Conservation (phyloP, 495 filamentous ascomycete genomes). For the Tuber umbilicatum region DNA sequence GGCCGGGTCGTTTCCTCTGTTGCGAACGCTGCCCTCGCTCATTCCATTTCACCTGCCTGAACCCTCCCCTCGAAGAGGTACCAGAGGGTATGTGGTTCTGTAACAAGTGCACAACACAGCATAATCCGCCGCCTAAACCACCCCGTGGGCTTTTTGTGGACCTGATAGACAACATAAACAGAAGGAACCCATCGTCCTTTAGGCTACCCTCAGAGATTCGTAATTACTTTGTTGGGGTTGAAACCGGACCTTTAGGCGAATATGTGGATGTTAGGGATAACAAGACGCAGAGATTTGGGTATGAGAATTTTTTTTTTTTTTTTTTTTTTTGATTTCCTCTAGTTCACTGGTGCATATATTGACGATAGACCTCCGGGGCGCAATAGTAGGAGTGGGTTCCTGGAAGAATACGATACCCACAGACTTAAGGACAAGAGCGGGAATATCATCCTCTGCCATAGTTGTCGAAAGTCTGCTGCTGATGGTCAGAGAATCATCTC, state of each 20-base stretch:
- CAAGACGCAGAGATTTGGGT: slow-evolving; percentile 34
- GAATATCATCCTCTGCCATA: slow-evolving; percentile 62
- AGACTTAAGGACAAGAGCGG: slow-evolving; percentile 61
- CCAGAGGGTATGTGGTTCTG: slow-evolving; percentile 79
- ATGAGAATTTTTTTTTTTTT: slow-evolving; percentile 7
- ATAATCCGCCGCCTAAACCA: slow-evolving; percentile 43
- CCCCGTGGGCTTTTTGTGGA: slow-evolving; percentile 53
- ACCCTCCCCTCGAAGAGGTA: slow-evolving; percentile 64
- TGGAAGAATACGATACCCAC: slow-evolving; percentile 61
- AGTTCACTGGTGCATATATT: slow-evolving; percentile 8
- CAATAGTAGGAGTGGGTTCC: slow-evolving; percentile 54
- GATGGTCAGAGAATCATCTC: slow-evolving; percentile 60
- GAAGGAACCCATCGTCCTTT: slow-evolving; percentile 65
- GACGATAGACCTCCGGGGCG: background rate
- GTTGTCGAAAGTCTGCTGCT: slow-evolving; percentile 56
- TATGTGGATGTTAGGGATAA: slow-evolving; percentile 58
- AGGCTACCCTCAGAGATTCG: slow-evolving; percentile 60
- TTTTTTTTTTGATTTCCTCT: slow-evolving; percentile 16
- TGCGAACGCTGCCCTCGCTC: slow-evolving; percentile 84
- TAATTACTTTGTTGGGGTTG: slow-evolving; percentile 67
- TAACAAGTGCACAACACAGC: slow-evolving; percentile 55
- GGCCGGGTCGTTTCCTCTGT: slow-evolving; percentile 76
- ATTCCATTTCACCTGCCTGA: slow-evolving; percentile 78
- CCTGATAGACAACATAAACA: slow-evolving; percentile 55
- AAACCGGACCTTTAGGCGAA: slow-evolving; percentile 65